A percentile compares a stretch with the other conserved stretches of the same genome.
phyloP scores from a whole-genome alignment of 306 rosid species.

The Carpinus viminea region DNA sequence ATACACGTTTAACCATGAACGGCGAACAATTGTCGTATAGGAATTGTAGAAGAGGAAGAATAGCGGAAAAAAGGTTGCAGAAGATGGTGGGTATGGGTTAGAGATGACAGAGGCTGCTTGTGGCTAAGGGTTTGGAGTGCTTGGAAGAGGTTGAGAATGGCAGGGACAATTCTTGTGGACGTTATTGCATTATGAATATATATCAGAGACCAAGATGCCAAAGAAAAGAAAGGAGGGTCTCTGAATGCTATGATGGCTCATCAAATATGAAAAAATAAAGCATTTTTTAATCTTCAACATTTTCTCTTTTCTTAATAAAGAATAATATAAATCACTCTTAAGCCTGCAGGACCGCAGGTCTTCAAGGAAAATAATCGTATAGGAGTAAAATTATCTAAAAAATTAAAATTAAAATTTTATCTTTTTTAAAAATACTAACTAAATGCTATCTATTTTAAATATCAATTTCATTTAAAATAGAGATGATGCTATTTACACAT shows the following conservation, averaged over 20 bases:
- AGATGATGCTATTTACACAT: no score
- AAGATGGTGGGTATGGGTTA: slow-evolving; percentile 33
- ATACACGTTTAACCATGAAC: slow-evolving; percentile 36
- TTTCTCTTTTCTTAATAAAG: no score
- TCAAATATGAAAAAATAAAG: no score
- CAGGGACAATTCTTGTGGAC: slow-evolving; percentile 16
- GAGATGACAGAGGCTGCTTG: slow-evolving; percentile 25
- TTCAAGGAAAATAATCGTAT: no score
- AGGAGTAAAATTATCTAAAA: no score
- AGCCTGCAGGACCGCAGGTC: no score
- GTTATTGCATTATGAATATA: background rate
- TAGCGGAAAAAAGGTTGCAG: background rate
- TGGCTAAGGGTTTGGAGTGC: slow-evolving; percentile 38
- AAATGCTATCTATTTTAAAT: no score
- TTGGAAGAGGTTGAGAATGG: slow-evolving; percentile 36
- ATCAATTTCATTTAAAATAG: no score
- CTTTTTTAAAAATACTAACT: no score
- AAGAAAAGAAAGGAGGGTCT: background rate
- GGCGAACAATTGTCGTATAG: slow-evolving; percentile 22
- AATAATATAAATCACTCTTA: no score
- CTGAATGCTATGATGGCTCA: background rate
- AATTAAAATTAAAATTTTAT: no score
- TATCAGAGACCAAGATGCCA: background rate
- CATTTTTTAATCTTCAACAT: no score
- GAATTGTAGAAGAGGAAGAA: slow-evolving; percentile 28